Conservation (phyloP, 192 early-diverging fungal genomes). For the Gryganskiella cystojenkinii region DNA sequence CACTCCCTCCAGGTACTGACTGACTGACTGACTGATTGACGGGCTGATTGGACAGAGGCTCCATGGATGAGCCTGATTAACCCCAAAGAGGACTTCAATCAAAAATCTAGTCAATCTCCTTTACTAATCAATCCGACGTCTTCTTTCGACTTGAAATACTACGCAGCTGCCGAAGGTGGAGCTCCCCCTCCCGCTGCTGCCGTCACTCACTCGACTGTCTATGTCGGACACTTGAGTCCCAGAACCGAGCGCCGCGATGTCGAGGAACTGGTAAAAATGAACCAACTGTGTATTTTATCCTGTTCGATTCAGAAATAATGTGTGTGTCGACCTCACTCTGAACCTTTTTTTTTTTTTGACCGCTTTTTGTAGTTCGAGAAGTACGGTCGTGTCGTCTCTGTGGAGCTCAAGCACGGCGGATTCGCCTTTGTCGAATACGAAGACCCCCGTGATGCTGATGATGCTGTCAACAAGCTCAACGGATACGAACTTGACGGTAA, state of each 20-base stretch:
- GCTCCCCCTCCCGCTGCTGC: slow-evolving; percentile 18
- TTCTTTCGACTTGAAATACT: background rate
- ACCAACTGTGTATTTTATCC: background rate
- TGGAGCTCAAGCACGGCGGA: slow-evolving; percentile 64
- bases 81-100: too few relatives aligned
- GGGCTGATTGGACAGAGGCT: background rate
- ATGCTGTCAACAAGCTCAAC: slow-evolving; percentile 62
- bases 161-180: slow-evolving; percentile 25
- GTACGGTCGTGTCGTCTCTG: slow-evolving; percentile 59
- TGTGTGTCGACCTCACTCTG: background rate
- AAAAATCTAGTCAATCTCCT: too few relatives aligned
- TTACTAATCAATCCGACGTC: too few relatives aligned
- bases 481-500: slow-evolving; percentile 62
- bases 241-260: slow-evolving; percentile 62
- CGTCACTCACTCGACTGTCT: slow-evolving; percentile 52
- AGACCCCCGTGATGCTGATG: slow-evolving; percentile 63
- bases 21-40: background rate
- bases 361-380: slow-evolving; percentile 56
- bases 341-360: background rate
- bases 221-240: slow-evolving; percentile 61
- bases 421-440: slow-evolving; percentile 68
- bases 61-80: too few relatives aligned
- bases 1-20: slow-evolving; percentile 36
- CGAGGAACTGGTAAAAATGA: slow-evolving; percentile 59
- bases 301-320: background rate